Conservation (phyloP, 129 eudicot genomes). For the Chrysanthemum makinoi region DNA sequence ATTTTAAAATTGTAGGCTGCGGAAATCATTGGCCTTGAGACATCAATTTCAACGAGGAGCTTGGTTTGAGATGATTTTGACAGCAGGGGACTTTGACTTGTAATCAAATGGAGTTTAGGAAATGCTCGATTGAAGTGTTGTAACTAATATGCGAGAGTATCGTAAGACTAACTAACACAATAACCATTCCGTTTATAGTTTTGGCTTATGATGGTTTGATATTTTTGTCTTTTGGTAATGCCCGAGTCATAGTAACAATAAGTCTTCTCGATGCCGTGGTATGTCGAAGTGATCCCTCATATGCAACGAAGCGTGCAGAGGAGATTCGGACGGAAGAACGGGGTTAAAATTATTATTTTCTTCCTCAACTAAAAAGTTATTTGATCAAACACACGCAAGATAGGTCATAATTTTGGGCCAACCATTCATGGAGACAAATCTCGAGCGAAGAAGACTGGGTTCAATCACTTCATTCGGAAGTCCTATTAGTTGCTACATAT, state of each 20-base stretch:
- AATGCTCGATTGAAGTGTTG: no score
- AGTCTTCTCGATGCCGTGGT: conserved; percentile 35
- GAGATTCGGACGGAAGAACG: conserved; percentile 86
- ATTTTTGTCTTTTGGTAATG: no score
- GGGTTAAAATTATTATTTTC: conserved; percentile 76
- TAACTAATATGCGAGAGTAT: not conserved
- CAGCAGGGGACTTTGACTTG: no score
- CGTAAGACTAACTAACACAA: no score
- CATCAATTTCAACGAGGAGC: no score
- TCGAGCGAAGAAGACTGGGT: conserved; percentile 84
- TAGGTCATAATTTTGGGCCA: conserved; percentile 74
- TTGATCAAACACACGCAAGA: conserved; percentile 74
- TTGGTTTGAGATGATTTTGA: no score
- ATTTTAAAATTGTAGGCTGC: no score
- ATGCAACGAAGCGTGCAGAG: conserved; percentile 83
- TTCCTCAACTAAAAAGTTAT: conserved; percentile 79
- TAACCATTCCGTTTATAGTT: not conserved
- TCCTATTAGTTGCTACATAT: conserved; percentile 87
- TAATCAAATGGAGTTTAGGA: no score
- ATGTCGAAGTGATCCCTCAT: conserved; percentile 83
- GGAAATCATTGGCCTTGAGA: no score
- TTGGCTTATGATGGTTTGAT: not conserved
- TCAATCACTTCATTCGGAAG: conserved; percentile 65
- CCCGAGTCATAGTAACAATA: not conserved
- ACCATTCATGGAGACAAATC: conserved; percentile 95